Evolutionary conservation across 1,284 basidiomycete genomes (phyloP), one percentile per base, ranked within the genome.

Genomic region (Veloporphyrellus conicus): DNA sequence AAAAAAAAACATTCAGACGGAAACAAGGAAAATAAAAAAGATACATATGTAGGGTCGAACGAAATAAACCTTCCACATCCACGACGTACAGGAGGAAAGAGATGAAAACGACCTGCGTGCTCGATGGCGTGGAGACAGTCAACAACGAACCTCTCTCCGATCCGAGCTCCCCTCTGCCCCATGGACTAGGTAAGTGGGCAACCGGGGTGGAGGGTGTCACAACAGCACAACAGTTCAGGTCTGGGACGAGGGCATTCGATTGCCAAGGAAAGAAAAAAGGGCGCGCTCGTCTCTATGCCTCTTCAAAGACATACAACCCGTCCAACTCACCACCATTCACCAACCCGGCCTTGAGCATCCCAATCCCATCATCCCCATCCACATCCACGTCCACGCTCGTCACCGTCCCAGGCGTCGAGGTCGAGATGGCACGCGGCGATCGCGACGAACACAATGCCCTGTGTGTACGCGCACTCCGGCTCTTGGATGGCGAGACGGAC

Each of bases 321-420:
- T 63, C 62, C 51, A 63, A 16, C 48, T 63, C 62, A 27, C 62
- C 62, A 8, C 62, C 62, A 6, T 58, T 63, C 20, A 63, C 62
- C 29, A 66, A 40, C 7, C 64, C 62, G 9, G 65, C 57, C 43
- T 52, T 64, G 35, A 67, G 49, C n/a, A 39, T 37, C 16, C 58
- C 55, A 3, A 53, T 41, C 6, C 52, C 53, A 15, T 49, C 60
- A 11, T 63, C 56, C 0, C 50, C 60, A 11, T 63, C 56, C 0
- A 52, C 42, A 20, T 47, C 59, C 6, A 48, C 54, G 38, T 50
- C 55, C 33, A 53, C 29, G 11, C 49, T 59, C 19, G 48, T 51
- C 35, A 52, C 40, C 23, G 44, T 60, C 23, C 41, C 45, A 40
- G 56, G 49, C 15, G 47, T 48, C 25, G 55, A 44, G 1, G 41